These are phyloP conservation scores for Tuber magnatum DNA, from an alignment of 495 filamentous ascomycete species.

Conservation along the genomic window DNA sequence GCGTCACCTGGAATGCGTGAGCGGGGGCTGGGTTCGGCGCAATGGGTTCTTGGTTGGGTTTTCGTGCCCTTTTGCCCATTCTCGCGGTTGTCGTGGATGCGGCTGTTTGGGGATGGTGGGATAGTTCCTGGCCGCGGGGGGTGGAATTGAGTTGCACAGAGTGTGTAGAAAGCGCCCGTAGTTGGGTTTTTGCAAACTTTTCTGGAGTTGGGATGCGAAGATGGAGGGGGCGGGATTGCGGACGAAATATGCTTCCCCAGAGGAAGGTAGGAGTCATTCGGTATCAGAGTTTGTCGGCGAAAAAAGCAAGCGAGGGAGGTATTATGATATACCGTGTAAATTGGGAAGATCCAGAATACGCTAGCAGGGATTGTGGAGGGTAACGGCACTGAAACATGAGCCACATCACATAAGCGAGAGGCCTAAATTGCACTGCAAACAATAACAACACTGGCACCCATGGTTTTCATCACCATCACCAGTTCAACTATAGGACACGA, in stretches of 20 bases:
- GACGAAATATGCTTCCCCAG: background rate
- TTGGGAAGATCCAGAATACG: too few species aligned
- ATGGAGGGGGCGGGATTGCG: background rate
- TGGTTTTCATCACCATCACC: too few species aligned
- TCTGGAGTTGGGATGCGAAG: background rate
- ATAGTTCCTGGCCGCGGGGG: background rate
- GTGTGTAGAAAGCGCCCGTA: background rate
- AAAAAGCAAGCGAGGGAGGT: too few species aligned
- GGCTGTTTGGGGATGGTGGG: background rate
- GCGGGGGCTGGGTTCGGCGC: conserved; percentile 30
- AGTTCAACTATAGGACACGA: too few species aligned
- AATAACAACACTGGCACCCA: too few species aligned
- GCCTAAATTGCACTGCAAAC: too few species aligned
- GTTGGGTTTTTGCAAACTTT: background rate
- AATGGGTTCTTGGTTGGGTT: conserved; percentile 14
- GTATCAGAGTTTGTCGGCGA: too few species aligned
- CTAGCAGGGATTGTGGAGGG: too few species aligned
- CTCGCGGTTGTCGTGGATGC: conserved; percentile 21
- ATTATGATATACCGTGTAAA: too few species aligned
- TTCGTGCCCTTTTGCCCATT: conserved; percentile 36
- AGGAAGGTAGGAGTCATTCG: background rate
- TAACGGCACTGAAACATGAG: too few species aligned
- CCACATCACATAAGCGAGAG: too few species aligned
- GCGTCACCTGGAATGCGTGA: conserved; percentile 27
- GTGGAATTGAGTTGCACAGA: background rate